Evolutionary conservation across 352 stramenopile genomes (phyloP), one percentile per base, ranked within the genome.

Genomic region (Globisporangium yorkense): DNA sequence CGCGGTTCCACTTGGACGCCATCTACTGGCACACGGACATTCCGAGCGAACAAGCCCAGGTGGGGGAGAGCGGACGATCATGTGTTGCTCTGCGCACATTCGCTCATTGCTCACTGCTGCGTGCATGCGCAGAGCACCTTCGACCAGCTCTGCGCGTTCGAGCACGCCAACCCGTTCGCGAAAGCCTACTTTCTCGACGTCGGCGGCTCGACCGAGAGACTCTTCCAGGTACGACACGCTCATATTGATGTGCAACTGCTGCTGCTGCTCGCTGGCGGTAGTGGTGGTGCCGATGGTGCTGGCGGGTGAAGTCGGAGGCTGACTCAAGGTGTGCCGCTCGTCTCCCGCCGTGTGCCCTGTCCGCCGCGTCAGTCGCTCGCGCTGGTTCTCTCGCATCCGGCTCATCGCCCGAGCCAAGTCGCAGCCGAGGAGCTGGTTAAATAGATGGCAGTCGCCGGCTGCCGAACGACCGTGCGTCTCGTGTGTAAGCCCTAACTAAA

Each of bases 141-240:
- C 51, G 70, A 81, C 41, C 57, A 85, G 41, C 46, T 83, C 15
- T 83, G 72, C 53, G 57, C 53, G 18, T 81, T 77, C 58, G 73
- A 81, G 29, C 79, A 56, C 67, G 60, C 33, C 24, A 75, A 79
- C 29, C 71, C 66, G n/a, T 64, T 76, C 20, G 50, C 56, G 44
- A 82, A 77, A 20, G 72, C 70, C 29, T 85, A 81, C 58, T 77
- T 83, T 44, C 57, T 77, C 53, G 73, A 85, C 55, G 71, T 79
- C 35, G 57, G 72, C 4, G 71, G 51, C 51, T 81, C 75, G 55
- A 27, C 68, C 40, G 75, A 85, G 62, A 65, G 75, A 57, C 76
- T 85, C 54, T 75, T 80, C 55, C 75, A 85, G 75, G 75, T 83
- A 65, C 51, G 41, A 61, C 49, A 49, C 44, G n/a, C n/a, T 16